Conservation (phyloP, 2,329 filamentous ascomycete species). For the Domatiomyces globalis region DNA sequence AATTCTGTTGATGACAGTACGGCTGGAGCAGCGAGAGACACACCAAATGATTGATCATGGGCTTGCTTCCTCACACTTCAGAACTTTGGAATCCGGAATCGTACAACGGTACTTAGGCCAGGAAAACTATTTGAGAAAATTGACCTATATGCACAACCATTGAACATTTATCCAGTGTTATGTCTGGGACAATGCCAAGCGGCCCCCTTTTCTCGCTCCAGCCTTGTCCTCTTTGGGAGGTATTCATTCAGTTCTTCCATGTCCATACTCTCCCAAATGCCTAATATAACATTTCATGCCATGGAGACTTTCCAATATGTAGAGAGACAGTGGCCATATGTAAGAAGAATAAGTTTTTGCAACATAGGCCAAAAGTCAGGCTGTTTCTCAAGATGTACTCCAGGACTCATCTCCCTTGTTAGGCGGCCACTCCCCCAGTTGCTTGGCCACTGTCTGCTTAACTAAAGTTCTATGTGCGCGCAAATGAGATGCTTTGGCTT, state of each 20-base stretch:
- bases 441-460: neutral
- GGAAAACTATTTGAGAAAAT: too few relatives aligned
- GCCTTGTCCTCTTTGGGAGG: neutral
- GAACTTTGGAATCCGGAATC: too few relatives aligned
- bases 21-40: too few relatives aligned
- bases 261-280: neutral
- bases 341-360: too few relatives aligned
- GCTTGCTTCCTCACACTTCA: too few relatives aligned
- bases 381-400: neutral
- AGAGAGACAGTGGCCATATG: neutral
- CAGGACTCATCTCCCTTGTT: neutral
- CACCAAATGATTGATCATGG: too few relatives aligned
- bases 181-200: neutral
- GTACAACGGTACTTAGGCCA: too few relatives aligned
- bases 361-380: too few relatives aligned
- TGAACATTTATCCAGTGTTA: neutral
- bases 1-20: too few relatives aligned
- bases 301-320: neutral
- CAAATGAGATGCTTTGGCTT: neutral
- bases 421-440: neutral
- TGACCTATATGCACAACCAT: too few relatives aligned
- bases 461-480: neutral
- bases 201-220: neutral
- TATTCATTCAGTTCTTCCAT: neutral
- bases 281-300: neutral